phyloP scores from a whole-genome alignment of 495 filamentous ascomycete species.

The Thozetella sp. region DNA sequence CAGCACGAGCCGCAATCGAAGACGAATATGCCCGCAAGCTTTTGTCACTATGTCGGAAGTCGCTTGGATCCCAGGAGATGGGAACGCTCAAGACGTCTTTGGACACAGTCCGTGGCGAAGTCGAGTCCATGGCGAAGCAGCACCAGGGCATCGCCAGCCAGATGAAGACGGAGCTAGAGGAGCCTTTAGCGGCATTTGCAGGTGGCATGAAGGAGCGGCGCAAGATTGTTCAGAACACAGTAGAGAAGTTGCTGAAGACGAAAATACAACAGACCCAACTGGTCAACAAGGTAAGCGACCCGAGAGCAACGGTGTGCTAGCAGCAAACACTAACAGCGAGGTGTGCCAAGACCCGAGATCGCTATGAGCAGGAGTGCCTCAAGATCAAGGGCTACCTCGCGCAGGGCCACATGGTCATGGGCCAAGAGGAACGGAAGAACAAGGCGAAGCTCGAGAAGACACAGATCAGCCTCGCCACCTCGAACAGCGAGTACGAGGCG shows the following conservation, averaged over 20 bases:
- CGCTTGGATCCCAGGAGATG: constrained; percentile 84
- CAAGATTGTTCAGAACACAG: constrained; percentile 91
- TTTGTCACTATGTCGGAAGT: constrained; percentile 80
- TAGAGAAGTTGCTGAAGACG: constrained; percentile 90
- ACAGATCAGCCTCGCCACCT: constrained; percentile 87
- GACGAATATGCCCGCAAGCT: constrained; percentile 97
- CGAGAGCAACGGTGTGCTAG: not conserved
- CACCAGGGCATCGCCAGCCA: constrained; percentile 88
- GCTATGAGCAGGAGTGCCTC: constrained; percentile 94
- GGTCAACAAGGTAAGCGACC: constrained; percentile 78
- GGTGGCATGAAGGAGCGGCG: constrained; percentile 93
- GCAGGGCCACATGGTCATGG: constrained; percentile 99
- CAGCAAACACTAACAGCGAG: constrained; percentile 3
- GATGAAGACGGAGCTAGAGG: constrained; percentile 97
- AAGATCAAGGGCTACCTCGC: constrained; percentile 98
- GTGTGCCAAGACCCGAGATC: constrained; percentile 75
- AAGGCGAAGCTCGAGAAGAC: constrained; percentile 99
- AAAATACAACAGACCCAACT: constrained; percentile 89
- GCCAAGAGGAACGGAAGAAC: constrained; percentile 98
- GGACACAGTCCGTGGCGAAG: constrained; percentile 83
- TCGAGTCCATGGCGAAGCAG: constrained; percentile 93
- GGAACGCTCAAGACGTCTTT: constrained; percentile 83
- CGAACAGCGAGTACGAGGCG: constrained; percentile 90
- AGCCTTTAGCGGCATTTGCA: constrained; percentile 87
- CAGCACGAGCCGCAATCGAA: constrained; percentile 90